Base-by-base conservation (phyloP, 768 basidiomycete species). In the Solioccasus polychromus region DNA sequence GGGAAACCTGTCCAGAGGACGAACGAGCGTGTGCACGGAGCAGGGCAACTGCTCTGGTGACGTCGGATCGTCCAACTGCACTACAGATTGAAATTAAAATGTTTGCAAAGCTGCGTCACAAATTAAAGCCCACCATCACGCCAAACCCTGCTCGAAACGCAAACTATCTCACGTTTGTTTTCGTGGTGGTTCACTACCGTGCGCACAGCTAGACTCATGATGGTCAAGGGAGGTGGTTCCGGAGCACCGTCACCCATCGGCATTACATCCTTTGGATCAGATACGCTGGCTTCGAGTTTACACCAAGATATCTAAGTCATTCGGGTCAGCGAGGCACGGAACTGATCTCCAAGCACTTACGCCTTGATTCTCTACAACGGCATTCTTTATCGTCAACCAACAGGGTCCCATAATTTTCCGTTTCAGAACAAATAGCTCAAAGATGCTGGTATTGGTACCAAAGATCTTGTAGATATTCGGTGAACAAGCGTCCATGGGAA, bases 341-440 rank as follows among this genome's bases (percentile, higher is more conserved):
- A 6, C 20, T 20, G 39, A 20, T 7, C 3, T 5, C 6, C 42
- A 20, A 25, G 12, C 12, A 66, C 85, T 42, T 63, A 96, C 93
- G 2, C 88, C 88, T 66, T 89, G 85, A 55, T 83, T 69, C 39
- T 88, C 88, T 15, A 94, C 69, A 19, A 75, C 68, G 2, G 87
- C 85, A 36, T 85, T 77, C 67, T 86, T 85, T 51, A 99, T 78
- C 45, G 85, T 77, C 35, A 99, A 71, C 96, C 96, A 99, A 62
- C 96, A 98, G 0, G 96, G 94, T 1, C 96, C 96, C 93, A 97
- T 97, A 46, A 98, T 96, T 69, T 94, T 96, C 25, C 93, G 82
- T 66, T 98, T 98, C 36, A 98, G 56, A 2, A 93, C 94, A 17
- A 99, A 78, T 9, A 92, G 71, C 63, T 98, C 96, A 55, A 99